These are phyloP conservation scores for Isabelozyma heimii DNA, from an alignment of 805 yeast species.

Conservation along the genomic window DNA sequence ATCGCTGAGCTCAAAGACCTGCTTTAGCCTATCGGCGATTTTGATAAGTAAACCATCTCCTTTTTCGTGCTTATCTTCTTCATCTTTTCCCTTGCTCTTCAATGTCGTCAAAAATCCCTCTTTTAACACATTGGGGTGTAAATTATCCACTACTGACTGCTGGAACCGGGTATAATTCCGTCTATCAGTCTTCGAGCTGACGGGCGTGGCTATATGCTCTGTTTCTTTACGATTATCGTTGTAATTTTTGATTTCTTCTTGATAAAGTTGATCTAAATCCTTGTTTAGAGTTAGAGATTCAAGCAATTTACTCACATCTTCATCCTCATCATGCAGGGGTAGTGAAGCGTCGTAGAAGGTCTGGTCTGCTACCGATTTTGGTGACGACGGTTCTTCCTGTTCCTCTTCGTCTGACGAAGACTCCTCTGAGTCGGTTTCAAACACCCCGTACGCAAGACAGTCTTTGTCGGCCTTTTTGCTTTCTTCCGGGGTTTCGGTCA, in stretches of 20 bases:
- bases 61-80: slow-evolving; percentile 5
- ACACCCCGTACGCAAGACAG: not conserved
- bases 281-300: not conserved
- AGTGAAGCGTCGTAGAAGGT: not conserved
- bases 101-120: slow-evolving; percentile 11
- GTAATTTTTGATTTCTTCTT: not conserved
- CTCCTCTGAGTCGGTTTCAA: not conserved
- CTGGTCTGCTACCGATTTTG: not conserved
- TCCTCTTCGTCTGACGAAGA: not conserved
- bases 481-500: not conserved
- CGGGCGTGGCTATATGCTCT: not conserved
- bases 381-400: not conserved
- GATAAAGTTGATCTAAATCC: not conserved
- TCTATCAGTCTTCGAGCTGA: not conserved
- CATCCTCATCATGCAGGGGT: not conserved
- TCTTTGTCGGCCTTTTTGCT: slow-evolving; percentile 1
- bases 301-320: not conserved
- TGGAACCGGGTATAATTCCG: slow-evolving; percentile 13
- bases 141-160: slow-evolving; percentile 27
- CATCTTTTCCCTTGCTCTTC: slow-evolving; percentile 6
- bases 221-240: not conserved
- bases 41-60: slow-evolving; percentile 16
- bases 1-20: slow-evolving; percentile 43
- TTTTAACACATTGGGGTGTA: slow-evolving; percentile 15
- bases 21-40: slow-evolving; percentile 33